Evolutionary conservation across 768 basidiomycete species (phyloP).

Genomic region (Tulasnella sp.): DNA sequence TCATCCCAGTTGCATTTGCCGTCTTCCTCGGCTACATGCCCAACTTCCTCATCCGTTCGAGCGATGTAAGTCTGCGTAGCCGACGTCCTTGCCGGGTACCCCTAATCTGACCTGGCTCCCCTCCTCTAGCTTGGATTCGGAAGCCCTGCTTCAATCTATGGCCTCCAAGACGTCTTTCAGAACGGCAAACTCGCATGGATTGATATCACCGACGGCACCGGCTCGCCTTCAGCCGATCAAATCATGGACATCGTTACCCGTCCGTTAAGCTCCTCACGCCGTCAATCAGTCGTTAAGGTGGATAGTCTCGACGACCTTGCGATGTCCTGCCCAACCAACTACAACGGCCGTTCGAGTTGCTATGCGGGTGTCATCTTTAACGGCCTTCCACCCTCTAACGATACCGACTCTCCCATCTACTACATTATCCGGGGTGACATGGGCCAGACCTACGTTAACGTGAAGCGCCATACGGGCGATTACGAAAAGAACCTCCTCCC

Average conservation of each 20-base stretch:
- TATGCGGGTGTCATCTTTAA: slow-evolving; percentile 57
- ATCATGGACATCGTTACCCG: slow-evolving; percentile 52
- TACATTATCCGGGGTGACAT: slow-evolving; percentile 63
- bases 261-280: slow-evolving; percentile 39
- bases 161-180: slow-evolving; percentile 14
- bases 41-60: slow-evolving; percentile 13
- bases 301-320: slow-evolving; percentile 39
- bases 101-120: slow-evolving; percentile 15
- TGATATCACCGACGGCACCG: slow-evolving; percentile 48
- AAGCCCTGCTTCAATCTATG: slow-evolving; percentile 17
- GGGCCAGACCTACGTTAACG: slow-evolving; percentile 54
- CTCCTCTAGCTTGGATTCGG: slow-evolving; percentile 22
- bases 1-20: slow-evolving; percentile 22
- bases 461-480: slow-evolving; percentile 51
- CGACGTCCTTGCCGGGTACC: neutral
- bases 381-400: slow-evolving; percentile 16
- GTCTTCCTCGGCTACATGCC: slow-evolving; percentile 22
- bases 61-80: slow-evolving; percentile 8
- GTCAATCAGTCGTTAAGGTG: slow-evolving; percentile 38
- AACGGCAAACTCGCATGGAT: slow-evolving; percentile 38
- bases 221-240: slow-evolving; percentile 41
- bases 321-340: slow-evolving; percentile 57
- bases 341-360: slow-evolving; percentile 56
- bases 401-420: slow-evolving; percentile 38
- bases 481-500: slow-evolving; percentile 58